Base-by-base conservation (phyloP, 2,329 filamentous ascomycete genomes). In the Cryphonectria parasitica region DNA sequence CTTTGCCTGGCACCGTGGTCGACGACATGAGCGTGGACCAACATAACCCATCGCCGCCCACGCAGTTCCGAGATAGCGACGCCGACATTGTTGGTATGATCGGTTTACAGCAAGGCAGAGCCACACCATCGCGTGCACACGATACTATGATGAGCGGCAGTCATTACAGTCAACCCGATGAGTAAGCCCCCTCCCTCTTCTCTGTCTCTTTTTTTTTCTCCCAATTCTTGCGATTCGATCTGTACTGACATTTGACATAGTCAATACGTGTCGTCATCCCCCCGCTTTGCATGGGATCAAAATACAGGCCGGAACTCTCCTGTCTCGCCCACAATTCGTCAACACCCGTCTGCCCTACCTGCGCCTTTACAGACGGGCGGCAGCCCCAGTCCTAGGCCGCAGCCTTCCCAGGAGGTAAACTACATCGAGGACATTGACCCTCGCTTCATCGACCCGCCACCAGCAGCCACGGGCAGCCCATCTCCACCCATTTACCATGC, bases 341-440 rank as follows among this genome's bases (percentile, higher is more conserved):
- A 49, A n/a, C 25, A 78, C 85, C 43, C 82, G 80, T 64, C 72
- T 76, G 58, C 77, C 78, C 65, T 73, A 77, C 66, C 77, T 43
- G 61, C 69, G 39, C 69, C 69, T 25, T 41, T 72, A 45, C 67
- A 54, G 15, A 61, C 67, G 43, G 64, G 76, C 66, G 79, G 80
- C 69, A 82, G 85, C 71, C 76, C 81, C 61, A 78, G 77, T 56
- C 80, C 81, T 43, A 78, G 80, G 22, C 76, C 80, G 22, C 58
- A 68, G 76, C 76, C 56, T 78, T 77, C 31, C 74, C 69, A 67
- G 67, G 71, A 72, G 58, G 66, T 60, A 49, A 67, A 69, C 31
- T 72, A 72, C 43, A 63, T 72, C 78, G 96, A 98, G 84, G 95
- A 98, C 79, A 89, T 97, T 17, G 94, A 97, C 74, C 94, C 95